Percentiles rank a stretch among this genome's conserved stretches.
These are phyloP conservation scores for Gnomoniopsis smithogilvyi DNA, from an alignment of 2,329 filamentous ascomycete genomes.

Conservation along the genomic window DNA sequence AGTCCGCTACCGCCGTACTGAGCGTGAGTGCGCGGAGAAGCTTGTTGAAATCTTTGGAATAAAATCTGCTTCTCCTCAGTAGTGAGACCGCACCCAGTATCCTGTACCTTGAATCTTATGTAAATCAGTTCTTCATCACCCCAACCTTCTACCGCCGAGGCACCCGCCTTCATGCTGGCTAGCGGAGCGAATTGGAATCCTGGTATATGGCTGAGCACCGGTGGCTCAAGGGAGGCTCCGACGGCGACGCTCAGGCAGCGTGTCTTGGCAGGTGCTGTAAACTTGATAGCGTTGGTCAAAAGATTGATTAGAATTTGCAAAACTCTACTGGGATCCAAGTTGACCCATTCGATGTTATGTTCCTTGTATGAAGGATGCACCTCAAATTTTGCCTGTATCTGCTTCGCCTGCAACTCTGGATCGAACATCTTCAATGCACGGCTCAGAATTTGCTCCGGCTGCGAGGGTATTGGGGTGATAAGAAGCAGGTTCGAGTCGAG, in stretches of 20 bases:
- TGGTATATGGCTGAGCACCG: conserved; percentile 21
- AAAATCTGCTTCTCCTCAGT: conserved; percentile 61
- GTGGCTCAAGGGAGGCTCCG: conserved; percentile 41
- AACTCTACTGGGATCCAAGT: conserved; percentile 53
- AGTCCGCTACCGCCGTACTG: conserved; percentile 63
- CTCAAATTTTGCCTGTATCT: conserved; percentile 49
- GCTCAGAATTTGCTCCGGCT: conserved; percentile 49
- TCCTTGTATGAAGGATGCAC: conserved; percentile 44
- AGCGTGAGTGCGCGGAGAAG: conserved; percentile 44
- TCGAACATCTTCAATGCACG: conserved; percentile 58
- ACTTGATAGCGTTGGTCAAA: conserved; percentile 60
- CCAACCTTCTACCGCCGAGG: conserved; percentile 27
- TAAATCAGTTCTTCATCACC: conserved; percentile 32
- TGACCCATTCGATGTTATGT: conserved; percentile 52
- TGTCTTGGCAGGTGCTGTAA: conserved; percentile 37
- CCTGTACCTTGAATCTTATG: conserved; percentile 53
- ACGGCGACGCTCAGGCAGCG: conserved; percentile 46
- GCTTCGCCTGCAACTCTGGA: conserved; percentile 52
- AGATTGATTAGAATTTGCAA: conserved; percentile 60
- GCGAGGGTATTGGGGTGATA: conserved; percentile 51
- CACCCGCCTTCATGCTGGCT: conserved; percentile 20
- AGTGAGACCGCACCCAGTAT: conserved; percentile 63
- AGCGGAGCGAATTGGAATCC: conserved; percentile 30
- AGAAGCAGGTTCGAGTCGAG: conserved; percentile 53
- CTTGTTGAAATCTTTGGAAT: conserved; percentile 67